A percentile compares a stretch with the other conserved stretches of the same genome.
Conservation (phyloP, 192 early-diverging fungal genomes). For the Thoreauomyces humboldtii region DNA sequence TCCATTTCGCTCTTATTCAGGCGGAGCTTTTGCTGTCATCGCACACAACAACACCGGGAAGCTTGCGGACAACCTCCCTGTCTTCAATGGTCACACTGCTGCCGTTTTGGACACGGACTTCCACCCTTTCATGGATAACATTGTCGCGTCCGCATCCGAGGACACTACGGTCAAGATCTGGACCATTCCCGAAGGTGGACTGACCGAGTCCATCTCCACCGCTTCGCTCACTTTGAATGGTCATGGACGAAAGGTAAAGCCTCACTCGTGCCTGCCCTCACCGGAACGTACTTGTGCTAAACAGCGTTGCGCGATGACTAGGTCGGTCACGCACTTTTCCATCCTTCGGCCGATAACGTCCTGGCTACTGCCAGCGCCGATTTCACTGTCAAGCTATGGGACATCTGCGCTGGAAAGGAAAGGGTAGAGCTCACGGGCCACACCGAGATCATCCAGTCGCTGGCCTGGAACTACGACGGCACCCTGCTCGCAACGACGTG, state of each 20-base stretch:
- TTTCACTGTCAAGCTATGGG: constrained; percentile 80
- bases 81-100: constrained; percentile 90
- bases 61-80: constrained; percentile 79
- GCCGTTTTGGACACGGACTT: constrained; percentile 98
- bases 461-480: constrained; percentile 88
- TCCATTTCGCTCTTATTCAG: too few relatives aligned
- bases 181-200: constrained; percentile 82
- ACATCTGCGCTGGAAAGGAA: constrained; percentile 80
- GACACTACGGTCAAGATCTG: constrained; percentile 82
- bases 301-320: too few relatives aligned
- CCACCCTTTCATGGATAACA: constrained; percentile 95
- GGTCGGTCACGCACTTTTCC: constrained; percentile 98
- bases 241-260: constrained; percentile 72
- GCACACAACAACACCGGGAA: constrained; percentile 81
- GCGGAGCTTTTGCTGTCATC: constrained; percentile 97
- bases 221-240: constrained; percentile 80
- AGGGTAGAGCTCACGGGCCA: constrained; percentile 78
- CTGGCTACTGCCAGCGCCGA: constrained; percentile 87
- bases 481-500: constrained; percentile 82
- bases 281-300: too few relatives aligned
- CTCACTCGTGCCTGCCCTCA: too few relatives aligned
- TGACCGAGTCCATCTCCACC: constrained; percentile 67
- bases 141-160: constrained; percentile 74
- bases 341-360: constrained; percentile 93
- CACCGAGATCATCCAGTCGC: constrained; percentile 86